Evolutionary conservation across 108 stramenopile species (phyloP), one percentile per base, ranked within the genome.

Genomic region (Cyclotella kingstonii): DNA sequence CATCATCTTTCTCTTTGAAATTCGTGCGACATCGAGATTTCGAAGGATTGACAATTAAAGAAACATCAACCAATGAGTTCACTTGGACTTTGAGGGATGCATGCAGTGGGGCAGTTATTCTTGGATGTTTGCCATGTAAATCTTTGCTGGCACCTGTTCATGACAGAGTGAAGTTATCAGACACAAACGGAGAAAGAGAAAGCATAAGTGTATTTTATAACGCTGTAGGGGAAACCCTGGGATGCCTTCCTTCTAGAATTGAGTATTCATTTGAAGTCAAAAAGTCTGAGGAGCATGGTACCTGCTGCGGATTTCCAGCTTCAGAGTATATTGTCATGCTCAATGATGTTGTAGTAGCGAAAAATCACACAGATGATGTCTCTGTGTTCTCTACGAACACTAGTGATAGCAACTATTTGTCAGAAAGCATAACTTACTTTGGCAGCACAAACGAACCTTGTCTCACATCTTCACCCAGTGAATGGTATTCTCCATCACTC

Each of bases 231-330:
- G 39, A 43, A 35, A 35, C 19, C 17, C 22, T 14, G 27, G 50
- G 25, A 14, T 65, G 70, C 30, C 19, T 71, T n/a, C 48, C 70
- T 15, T 22, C 28, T 2, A 18, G 17, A 12, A 30, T 51, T 11
- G 35, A 55, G 46, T 71, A 71, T 47, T 35, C 42, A 35, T 57
- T 71, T 55, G 61, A 62, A 39, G 54, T 71, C 23, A 47, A 52
- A 27, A 12, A 19, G 22, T 49, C 70, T 14, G 53, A 29, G 14
- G 43, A 27, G 14, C 36, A n/a, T 45, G 52, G 40, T 19, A 29
- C 48, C 23, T 71, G 70, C 29, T 71, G 70, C 48, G 70, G 70
- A 39, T 71, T 71, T 48, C 45, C 21, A 30, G 52, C 61, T 22
- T 29, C 53, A 9, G 35, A 17, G 14, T 68, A 58, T 34, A 12